Conservation (phyloP, 306 rosid species). For the Trifolium repens region DNA sequence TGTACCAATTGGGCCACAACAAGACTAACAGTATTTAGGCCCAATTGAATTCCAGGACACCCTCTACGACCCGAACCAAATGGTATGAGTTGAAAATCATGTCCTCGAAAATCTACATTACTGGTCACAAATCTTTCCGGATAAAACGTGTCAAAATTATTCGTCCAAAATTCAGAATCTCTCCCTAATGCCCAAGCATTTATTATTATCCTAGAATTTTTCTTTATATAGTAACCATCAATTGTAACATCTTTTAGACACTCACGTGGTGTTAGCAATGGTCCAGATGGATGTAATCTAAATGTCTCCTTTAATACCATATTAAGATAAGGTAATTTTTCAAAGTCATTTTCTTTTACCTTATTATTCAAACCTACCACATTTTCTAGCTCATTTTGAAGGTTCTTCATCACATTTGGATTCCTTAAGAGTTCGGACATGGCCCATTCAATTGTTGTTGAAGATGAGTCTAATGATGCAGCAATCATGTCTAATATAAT, state of each 20-base stretch:
- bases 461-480: conserved; percentile 38
- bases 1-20: conserved; percentile 54
- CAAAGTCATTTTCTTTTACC: conserved; percentile 51
- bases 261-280: conserved; percentile 44
- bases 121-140: conserved; percentile 47
- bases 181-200: conserved; percentile 52
- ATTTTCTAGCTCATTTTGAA: conserved; percentile 49
- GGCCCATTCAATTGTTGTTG: conserved; percentile 42
- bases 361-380: conserved; percentile 42
- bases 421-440: conserved; percentile 52
- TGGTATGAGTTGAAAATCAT: conserved; percentile 48
- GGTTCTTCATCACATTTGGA: conserved; percentile 48
- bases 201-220: conserved; percentile 39
- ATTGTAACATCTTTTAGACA: conserved; percentile 37
- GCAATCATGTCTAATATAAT: conserved; percentile 42
- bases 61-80: conserved; percentile 55
- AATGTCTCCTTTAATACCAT: conserved; percentile 55
- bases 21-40: conserved; percentile 31
- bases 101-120: conserved; percentile 39
- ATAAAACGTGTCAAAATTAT: conserved; percentile 44
- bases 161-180: conserved; percentile 50
- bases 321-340: conserved; percentile 39
- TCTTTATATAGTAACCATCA: conserved; percentile 47
- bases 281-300: conserved; percentile 46
- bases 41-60: conserved; percentile 54